Evolutionary conservation across 2,329 filamentous ascomycete genomes (phyloP).

Genomic region (Fusarium temperatum): DNA sequence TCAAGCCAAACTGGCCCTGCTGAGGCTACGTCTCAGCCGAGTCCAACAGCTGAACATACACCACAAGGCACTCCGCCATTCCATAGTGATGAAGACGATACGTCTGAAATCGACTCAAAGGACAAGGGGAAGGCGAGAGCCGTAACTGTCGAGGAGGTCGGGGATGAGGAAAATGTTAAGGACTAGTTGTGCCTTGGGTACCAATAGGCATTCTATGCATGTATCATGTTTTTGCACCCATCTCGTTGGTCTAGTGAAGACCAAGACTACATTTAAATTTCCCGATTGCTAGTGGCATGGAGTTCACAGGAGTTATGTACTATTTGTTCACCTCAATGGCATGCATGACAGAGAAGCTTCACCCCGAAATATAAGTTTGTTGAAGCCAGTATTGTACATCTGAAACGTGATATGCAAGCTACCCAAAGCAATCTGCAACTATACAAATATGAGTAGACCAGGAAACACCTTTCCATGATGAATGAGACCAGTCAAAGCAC

Average conservation of each 20-base stretch:
- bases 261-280: conserved; percentile 10
- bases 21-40: conserved; percentile 7
- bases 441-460: conserved; percentile 4
- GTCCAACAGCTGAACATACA: conserved; percentile 9
- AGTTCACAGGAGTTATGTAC: conserved; percentile 18
- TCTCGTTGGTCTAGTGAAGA: not conserved
- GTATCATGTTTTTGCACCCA: not conserved
- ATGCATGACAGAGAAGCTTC: not conserved
- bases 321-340: not conserved
- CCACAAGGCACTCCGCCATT: conserved; percentile 11
- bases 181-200: conserved; percentile 10
- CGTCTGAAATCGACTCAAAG: conserved; percentile 44
- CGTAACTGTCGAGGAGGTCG: conserved; percentile 51
- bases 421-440: conserved; percentile 9
- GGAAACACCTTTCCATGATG: conserved; percentile 24
- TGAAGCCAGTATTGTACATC: conserved; percentile 17
- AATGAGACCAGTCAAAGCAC: conserved; percentile 6
- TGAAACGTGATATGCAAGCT: conserved; percentile 7
- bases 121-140: conserved; percentile 52
- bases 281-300: conserved; percentile 15
- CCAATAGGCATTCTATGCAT: not conserved
- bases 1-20: conserved; percentile 10
- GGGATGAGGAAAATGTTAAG: conserved; percentile 25
- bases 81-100: conserved; percentile 29
- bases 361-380: conserved; percentile 6